Percentiles rank a stretch among this genome's conserved stretches.
phyloP scores from a whole-genome alignment of 805 yeast species.

The Yamadazyma laniorum region DNA sequence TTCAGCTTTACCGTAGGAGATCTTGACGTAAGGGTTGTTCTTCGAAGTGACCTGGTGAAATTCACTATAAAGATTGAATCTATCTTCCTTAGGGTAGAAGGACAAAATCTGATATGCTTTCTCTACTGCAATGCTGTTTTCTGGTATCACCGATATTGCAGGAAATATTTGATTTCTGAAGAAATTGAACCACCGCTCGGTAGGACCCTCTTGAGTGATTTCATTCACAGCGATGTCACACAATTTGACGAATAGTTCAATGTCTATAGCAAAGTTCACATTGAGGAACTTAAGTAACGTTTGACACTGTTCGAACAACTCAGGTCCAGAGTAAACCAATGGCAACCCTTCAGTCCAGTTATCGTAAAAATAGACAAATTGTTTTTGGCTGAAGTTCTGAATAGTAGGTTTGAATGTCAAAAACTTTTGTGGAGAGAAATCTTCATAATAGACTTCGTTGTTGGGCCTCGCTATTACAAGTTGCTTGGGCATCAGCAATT shows the following conservation, averaged over 20 bases:
- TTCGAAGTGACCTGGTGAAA: slow-evolving; percentile 58
- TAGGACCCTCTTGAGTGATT: slow-evolving; percentile 18
- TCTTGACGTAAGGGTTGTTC: slow-evolving; percentile 52
- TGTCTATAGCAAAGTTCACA: slow-evolving; percentile 48
- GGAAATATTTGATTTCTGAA: slow-evolving; percentile 69
- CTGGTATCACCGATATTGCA: slow-evolving; percentile 49
- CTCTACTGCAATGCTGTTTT: slow-evolving; percentile 58
- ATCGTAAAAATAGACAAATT: slow-evolving; percentile 41
- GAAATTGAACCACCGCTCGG: slow-evolving; percentile 52
- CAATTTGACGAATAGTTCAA: slow-evolving; percentile 52
- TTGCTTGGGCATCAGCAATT: slow-evolving; percentile 22
- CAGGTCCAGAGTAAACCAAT: slow-evolving; percentile 34
- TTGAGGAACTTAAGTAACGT: slow-evolving; percentile 55
- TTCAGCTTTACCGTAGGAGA: slow-evolving; percentile 65
- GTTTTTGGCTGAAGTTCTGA: slow-evolving; percentile 22
- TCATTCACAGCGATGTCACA: slow-evolving; percentile 56
- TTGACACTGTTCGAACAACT: slow-evolving; percentile 41
- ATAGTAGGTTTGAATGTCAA: slow-evolving; percentile 33
- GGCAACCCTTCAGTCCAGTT: slow-evolving; percentile 50
- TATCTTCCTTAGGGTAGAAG: slow-evolving; percentile 54
- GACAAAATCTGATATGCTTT: slow-evolving; percentile 57
- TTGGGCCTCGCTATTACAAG: slow-evolving; percentile 22
- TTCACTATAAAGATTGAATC: slow-evolving; percentile 83
- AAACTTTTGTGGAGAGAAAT: slow-evolving; percentile 15
- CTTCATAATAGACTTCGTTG: slow-evolving; percentile 29